Conservation (phyloP, 2,329 filamentous ascomycete species). For the Arthrobotrys iridis region DNA sequence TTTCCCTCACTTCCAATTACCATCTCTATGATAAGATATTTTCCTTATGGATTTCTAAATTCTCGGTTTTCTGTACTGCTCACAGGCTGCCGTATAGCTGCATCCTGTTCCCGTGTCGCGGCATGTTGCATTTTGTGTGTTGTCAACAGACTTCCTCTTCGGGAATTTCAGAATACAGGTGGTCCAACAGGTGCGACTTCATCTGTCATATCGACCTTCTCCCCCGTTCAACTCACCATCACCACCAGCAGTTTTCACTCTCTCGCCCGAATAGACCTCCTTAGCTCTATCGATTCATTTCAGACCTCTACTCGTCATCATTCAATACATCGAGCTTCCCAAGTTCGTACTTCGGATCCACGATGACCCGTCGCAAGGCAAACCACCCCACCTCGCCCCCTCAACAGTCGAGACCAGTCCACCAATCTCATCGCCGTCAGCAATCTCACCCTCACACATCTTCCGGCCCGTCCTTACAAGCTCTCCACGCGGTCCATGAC, state of each 20-base stretch:
- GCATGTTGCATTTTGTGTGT: conserved; percentile 4
- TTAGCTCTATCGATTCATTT: not conserved
- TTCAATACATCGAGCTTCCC: no score
- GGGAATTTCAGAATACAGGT: no score
- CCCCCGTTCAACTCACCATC: no score
- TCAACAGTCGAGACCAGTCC: conserved; percentile 7
- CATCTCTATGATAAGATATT: not conserved
- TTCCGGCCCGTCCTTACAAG: conserved; percentile 41
- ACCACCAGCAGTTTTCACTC: not conserved
- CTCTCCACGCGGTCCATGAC: conserved; percentile 42
- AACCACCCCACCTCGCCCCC: conserved; percentile 49
- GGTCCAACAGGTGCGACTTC: not conserved
- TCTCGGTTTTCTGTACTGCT: no score
- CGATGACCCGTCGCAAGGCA: conserved; percentile 34
- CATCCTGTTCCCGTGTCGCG: no score
- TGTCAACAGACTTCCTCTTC: not conserved
- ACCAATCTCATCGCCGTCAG: conserved; percentile 41
- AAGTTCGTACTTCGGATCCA: not conserved
- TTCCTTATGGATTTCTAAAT: no score
- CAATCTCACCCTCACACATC: conserved; percentile 39
- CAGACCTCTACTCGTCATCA: conserved; percentile 2
- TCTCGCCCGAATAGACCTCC: not conserved
- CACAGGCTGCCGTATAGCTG: no score
- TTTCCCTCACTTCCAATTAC: not conserved
- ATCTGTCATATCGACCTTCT: no score